Percentiles rank a stretch among this genome's conserved stretches.
These are phyloP conservation scores for Xylaria digitata DNA, from an alignment of 2,329 filamentous ascomycete genomes.

Conservation along the genomic window DNA sequence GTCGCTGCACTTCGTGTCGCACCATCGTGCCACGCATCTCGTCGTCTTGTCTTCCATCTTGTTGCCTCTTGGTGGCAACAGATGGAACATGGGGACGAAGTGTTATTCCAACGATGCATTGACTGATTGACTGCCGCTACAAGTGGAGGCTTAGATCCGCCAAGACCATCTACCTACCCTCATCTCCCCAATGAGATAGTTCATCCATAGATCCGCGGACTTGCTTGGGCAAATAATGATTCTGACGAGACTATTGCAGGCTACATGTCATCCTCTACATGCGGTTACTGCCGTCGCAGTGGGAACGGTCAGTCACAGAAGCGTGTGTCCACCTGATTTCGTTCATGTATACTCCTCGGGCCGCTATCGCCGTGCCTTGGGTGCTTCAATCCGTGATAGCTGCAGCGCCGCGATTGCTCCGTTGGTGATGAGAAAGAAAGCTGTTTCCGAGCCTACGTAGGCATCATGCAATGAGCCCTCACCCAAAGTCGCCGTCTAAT, in stretches of 20 bases:
- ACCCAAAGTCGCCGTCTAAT: constrained; percentile 36
- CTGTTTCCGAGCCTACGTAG: constrained; percentile 33
- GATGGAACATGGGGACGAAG: constrained; percentile 8
- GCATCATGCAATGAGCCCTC: constrained; percentile 35
- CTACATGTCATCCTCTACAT: constrained; percentile 37
- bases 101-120: constrained; percentile 24
- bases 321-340: constrained; percentile 53
- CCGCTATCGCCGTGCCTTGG: constrained; percentile 27
- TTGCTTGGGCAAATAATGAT: constrained; percentile 12
- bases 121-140: constrained; percentile 14
- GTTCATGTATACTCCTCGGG: constrained; percentile 35
- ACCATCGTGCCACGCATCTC: constrained; percentile 26
- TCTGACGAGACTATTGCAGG: constrained; percentile 37
- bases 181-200: constrained; percentile 15
- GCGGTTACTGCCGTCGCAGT: constrained; percentile 43
- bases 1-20: constrained; percentile 29
- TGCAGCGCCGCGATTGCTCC: constrained; percentile 13
- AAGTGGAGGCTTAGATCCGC: constrained; percentile 25
- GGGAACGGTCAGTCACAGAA: constrained; percentile 62
- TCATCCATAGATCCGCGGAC: constrained; percentile 8
- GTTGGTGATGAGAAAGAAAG: constrained; percentile 16
- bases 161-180: constrained; percentile 21
- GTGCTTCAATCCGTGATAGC: constrained; percentile 31
- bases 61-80: constrained; percentile 19
- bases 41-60: constrained; percentile 16